Evolutionary conservation across 306 rosid genomes (phyloP), one percentile per base, ranked within the genome.

Genomic region (Rubus idaeus): DNA sequence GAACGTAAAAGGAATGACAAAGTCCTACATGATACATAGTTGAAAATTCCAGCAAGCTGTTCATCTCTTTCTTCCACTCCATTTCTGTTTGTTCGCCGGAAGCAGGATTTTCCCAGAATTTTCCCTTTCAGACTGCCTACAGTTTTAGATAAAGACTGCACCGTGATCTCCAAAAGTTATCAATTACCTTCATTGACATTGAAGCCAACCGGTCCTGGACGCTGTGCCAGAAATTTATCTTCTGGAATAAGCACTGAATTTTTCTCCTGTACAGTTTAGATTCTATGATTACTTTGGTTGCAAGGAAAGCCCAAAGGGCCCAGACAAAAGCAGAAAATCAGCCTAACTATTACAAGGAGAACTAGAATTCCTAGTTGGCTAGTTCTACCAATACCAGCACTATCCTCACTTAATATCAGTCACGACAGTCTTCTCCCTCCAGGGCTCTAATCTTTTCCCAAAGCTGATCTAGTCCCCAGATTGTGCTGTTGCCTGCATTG

Each of bases 51-150:
- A 79, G 78, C 76, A 79, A 84, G 84, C 90, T 52, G 66, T 70
- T 90, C 84, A 88, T 92, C 93, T 89, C 91, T 89, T 92, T 90
- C 98, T 90, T 83, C 97, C 97, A 78, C 96, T 95, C 89, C 92
- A 78, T 79, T 92, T 92, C 88, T 95, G 98, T 83, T 95, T 95
- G 86, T 92, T 95, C 68, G 98, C 96, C 62, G 98, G 97, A 83
- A 95, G 97, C 82, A 87, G 96, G 66, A 90, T 87, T 85, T 92
- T 97, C 75, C 93, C 92, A 5, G 95, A 92, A 84, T 94, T 87
- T 89, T 94, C 88, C 90, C 97, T 83, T 94, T 94, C 80, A 92
- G 77, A 77, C 87, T 88, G 47, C 95, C 90, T 56, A 94, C 91
- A 67, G 95, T 92, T 88, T 92, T 97, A 52, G 93, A 84, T 69